Base-by-base conservation (phyloP, 2,329 filamentous ascomycete species). In the Parafenestella ontariensis region DNA sequence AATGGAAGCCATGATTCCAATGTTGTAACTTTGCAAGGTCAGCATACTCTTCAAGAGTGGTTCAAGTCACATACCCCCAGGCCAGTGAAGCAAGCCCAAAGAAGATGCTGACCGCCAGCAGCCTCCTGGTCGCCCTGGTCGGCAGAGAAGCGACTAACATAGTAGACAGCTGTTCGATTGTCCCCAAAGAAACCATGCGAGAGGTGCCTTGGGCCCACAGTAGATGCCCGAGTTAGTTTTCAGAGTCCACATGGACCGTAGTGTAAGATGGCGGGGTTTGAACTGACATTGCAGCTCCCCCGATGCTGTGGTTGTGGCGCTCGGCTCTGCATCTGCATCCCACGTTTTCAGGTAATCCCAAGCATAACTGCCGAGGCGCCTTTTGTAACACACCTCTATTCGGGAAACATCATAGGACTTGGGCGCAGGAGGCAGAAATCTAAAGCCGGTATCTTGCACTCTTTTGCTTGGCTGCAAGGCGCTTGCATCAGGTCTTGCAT, bases 11-110 rank as follows among this genome's bases (percentile, higher is more conserved):
- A 86, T 75, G 39, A 87, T 78, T 47, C 84, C 84, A 60, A 87
- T 80, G 64, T 85, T 85, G 69, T 86, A 86, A 13, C 81, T 83
- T 40, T n/a, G 2, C 15, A 7, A 18, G 7, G 37, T 60, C 10
- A 59, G 51, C 31, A 18, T 37, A 26, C n/a, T 24, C 37, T 26
- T 26, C 49, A 6, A 11, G 41, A 33, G 5, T 4, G 24, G 43
- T 33, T 18, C 3, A 15, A 11, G 9, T 34, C n/a, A 54, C 61
- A 15, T 68, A 83, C 81, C 83, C 83, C 82, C 83, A 85, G 21
- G 83, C 78, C 33, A 84, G 82, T 2, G 83, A 82, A 11, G 82
- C 83, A n/a, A 85, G 62, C 1, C 81, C 82, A 52, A 85, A 83
- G 62, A 85, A 83, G 9, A 79, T 61, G 63, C 82, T 84, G 36